Evolutionary conservation across 2,329 filamentous ascomycete species (phyloP).

Genomic region (Apiospora marii): DNA sequence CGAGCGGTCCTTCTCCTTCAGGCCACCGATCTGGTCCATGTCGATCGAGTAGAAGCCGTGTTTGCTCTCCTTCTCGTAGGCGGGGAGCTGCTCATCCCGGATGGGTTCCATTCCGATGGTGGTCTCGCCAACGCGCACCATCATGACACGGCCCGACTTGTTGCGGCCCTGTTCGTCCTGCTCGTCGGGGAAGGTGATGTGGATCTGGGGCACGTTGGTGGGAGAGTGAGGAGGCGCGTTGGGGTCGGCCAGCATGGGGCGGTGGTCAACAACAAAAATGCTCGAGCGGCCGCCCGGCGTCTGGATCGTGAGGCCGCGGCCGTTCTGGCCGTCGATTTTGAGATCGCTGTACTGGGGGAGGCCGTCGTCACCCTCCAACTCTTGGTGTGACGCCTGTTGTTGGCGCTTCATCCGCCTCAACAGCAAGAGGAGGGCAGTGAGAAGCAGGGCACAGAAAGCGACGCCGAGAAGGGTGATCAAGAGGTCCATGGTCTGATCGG

Average conservation of each 20-base stretch:
- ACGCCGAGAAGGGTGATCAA: constrained; percentile 82
- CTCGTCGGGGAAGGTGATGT: constrained; percentile 97
- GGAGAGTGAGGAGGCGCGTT: constrained; percentile 78
- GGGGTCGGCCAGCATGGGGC: constrained; percentile 78
- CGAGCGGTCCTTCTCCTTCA: constrained; percentile 81
- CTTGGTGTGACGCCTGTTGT: constrained; percentile 46
- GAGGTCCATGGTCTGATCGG: constrained; percentile 75
- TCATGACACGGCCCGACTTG: constrained; percentile 86
- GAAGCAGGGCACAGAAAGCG: constrained; percentile 73
- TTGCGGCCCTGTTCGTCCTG: constrained; percentile 84
- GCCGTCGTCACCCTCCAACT: constrained; percentile 50
- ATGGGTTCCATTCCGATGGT: constrained; percentile 88
- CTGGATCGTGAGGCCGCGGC: constrained; percentile 64
- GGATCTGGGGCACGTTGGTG: constrained; percentile 91
- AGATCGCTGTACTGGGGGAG: constrained; percentile 76
- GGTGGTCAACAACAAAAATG: constrained; percentile 77
- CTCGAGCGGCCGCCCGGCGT: constrained; percentile 68
- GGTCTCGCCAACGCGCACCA: constrained; percentile 90
- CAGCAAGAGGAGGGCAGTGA: constrained; percentile 73
- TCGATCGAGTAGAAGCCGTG: constrained; percentile 92
- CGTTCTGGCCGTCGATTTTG: constrained; percentile 58
- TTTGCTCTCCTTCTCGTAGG: constrained; percentile 84
- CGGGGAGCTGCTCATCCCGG: constrained; percentile 80
- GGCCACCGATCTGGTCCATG: constrained; percentile 90
- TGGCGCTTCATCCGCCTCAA: constrained; percentile 70